Evolutionary conservation across 31 red algal species (phyloP), one percentile per base, ranked within the genome.

Genomic region (Endocladia muricata): DNA sequence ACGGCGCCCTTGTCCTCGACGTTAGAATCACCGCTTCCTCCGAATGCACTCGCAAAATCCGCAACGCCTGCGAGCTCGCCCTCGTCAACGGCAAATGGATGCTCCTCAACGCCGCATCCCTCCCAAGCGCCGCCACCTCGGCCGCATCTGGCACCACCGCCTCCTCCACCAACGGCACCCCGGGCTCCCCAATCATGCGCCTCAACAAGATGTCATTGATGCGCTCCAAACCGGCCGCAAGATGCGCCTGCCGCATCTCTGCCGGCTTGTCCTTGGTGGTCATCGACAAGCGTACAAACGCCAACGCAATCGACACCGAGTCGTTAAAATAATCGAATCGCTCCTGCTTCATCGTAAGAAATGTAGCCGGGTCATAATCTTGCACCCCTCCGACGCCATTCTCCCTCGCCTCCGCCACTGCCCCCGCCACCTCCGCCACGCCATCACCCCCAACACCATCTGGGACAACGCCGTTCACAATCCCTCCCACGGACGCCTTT

Each of bases 291-390:
- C 79, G 39, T 3, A 99, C 97, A 70, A 99, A 91, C 47, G 85
- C 74, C 51, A 84, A 85, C 11, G 94, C 88, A 68, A 99, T 88
- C 2, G 90, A 76, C 4, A 99, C 35, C 7, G 84, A 88, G 70
- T 96, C 93, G 66, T 94, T 95, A 63, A 99, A 99, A 61, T 99
- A 99, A 68, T 99, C 89, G 44, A 90, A 99, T 19, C 97, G 90
- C 79, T 99, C 97, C 57, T 99, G 89, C 66, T 99, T 96, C 76
- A 93, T 93, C 59, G 88, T 78, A 55, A 99, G 78, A 40, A 98
- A 80, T 29, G 78, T 74, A 40, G 79, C 52, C 28, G 91, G 83
- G 62, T 94, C 91, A 51, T 78, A 91, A 68, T 79, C 79, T 36
- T 48, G 38, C 7, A 72, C 36, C 6, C 49, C 38, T 32, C 74